phyloP scores from a whole-genome alignment of 2,329 filamentous ascomycete species.

The Ophiostoma ips region DNA sequence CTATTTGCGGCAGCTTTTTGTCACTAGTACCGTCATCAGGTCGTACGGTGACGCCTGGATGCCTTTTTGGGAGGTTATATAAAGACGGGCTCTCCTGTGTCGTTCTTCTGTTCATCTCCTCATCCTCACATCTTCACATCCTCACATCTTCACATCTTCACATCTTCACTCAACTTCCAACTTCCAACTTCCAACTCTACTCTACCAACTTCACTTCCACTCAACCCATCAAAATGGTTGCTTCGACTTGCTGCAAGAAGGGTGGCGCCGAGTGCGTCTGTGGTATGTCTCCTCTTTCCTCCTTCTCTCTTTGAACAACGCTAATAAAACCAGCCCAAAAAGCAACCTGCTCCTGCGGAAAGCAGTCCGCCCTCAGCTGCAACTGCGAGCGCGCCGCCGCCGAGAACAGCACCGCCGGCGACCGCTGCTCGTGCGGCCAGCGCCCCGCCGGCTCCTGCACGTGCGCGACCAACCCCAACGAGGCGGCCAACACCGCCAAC shows the following conservation, averaged over 20 bases:
- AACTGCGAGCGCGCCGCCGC: constrained; percentile 60
- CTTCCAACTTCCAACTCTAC: background rate
- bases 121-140: no score
- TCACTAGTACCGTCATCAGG: no score
- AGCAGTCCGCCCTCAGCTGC: constrained; percentile 77
- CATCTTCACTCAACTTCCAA: background rate
- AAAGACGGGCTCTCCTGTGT: no score
- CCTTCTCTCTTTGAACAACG: background rate
- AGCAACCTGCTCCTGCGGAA: constrained; percentile 75
- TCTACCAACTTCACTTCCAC: background rate
- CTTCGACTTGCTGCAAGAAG: constrained; percentile 43
- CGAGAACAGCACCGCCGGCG: constrained; percentile 62
- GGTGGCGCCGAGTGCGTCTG: constrained; percentile 39
- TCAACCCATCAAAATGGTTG: constrained; percentile 10
- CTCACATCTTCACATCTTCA: no score
- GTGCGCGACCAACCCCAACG: constrained; percentile 58
- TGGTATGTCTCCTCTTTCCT: constrained; percentile 29
- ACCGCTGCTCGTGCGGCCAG: constrained; percentile 72
- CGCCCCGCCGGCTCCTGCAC: constrained; percentile 70
- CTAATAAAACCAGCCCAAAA: constrained; percentile 35
- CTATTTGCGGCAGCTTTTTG: no score
- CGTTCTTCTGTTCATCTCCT: no score
- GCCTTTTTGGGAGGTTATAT: no score
- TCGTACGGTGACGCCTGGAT: no score
- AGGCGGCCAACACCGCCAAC: constrained; percentile 43